Evolutionary conservation across 192 early-diverging fungal genomes (phyloP).

Genomic region (Entrophospora sp.): DNA sequence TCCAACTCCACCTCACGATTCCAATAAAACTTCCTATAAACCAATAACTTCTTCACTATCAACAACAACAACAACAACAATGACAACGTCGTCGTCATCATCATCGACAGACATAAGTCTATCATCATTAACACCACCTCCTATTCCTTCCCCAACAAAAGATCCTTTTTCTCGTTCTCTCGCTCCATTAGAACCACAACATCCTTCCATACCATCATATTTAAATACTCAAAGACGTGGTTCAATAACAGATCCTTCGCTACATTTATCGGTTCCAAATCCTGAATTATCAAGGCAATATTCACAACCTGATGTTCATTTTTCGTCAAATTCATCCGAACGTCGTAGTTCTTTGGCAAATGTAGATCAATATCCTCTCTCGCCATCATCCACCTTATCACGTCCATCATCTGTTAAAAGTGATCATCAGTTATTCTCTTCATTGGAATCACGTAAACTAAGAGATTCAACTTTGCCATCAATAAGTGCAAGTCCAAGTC

Average conservation of each 20-base stretch:
- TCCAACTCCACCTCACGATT: no score
- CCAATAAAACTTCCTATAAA: no score
- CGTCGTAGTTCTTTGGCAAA: not conserved
- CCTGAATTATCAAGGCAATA: constrained; percentile 11
- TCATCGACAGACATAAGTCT: no score
- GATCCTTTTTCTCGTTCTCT: not conserved
- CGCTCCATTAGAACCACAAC: constrained; percentile 1
- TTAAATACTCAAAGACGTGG: constrained; percentile 27
- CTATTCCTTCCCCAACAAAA: not conserved
- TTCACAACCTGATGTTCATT: not conserved
- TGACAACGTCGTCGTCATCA: no score
- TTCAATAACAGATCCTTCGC: constrained; percentile 29
- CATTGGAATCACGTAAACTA: not conserved
- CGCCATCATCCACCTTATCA: constrained; percentile 3
- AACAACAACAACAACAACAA: no score
- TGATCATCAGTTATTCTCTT: not conserved
- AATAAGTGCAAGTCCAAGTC: constrained; percentile 17
- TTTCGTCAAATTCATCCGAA: not conserved
- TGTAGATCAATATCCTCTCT: constrained; percentile 19
- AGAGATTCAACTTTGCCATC: constrained; percentile 35
- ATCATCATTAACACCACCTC: not conserved
- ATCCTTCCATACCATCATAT: constrained; percentile 14
- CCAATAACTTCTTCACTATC: no score
- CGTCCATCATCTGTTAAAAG: constrained; percentile 18
- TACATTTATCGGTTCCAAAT: constrained; percentile 6